A percentile compares a stretch with the other conserved stretches of the same genome.
Conservation (phyloP, 1,284 basidiomycete species). For the Pascua sp. region DNA sequence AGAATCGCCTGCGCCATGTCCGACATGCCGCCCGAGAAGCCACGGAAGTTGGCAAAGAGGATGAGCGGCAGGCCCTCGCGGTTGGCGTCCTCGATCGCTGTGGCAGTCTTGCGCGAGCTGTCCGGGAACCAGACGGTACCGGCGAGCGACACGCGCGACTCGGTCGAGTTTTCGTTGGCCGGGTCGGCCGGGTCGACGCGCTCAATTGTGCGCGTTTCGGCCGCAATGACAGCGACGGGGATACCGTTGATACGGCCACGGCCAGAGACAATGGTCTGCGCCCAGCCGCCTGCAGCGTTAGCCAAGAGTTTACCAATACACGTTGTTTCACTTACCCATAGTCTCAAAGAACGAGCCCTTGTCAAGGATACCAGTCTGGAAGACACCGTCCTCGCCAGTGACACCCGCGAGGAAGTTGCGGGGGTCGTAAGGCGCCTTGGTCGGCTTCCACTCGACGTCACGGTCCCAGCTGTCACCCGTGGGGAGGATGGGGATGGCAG, state of each 20-base stretch:
- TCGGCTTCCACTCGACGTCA: constrained; percentile 81
- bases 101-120: constrained; percentile 99
- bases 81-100: constrained; percentile 98
- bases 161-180: constrained; percentile 96
- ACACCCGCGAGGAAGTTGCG: constrained; percentile 97
- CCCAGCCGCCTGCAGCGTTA: constrained; percentile 69
- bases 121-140: constrained; percentile 99
- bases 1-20: constrained; percentile 78
- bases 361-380: constrained; percentile 92
- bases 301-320: constrained; percentile 4
- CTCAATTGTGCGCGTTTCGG: constrained; percentile 86
- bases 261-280: constrained; percentile 91
- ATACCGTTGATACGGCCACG: constrained; percentile 95
- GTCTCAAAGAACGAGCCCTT: constrained; percentile 72
- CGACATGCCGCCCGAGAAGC: constrained; percentile 86
- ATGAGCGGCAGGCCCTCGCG: constrained; percentile 94
- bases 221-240: constrained; percentile 95
- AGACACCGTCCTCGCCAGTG: constrained; percentile 69
- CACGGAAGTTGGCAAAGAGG: constrained; percentile 99
- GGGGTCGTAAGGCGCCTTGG: constrained; percentile 94
- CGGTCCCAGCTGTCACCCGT: constrained; percentile 85
- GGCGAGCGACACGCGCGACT: constrained; percentile 97
- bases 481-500: constrained; percentile 68
- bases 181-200: constrained; percentile 96
- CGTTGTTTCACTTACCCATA: constrained; percentile 24